Base-by-base conservation (phyloP, 148 eudicot genomes). In the Diospyros lotus region DNA sequence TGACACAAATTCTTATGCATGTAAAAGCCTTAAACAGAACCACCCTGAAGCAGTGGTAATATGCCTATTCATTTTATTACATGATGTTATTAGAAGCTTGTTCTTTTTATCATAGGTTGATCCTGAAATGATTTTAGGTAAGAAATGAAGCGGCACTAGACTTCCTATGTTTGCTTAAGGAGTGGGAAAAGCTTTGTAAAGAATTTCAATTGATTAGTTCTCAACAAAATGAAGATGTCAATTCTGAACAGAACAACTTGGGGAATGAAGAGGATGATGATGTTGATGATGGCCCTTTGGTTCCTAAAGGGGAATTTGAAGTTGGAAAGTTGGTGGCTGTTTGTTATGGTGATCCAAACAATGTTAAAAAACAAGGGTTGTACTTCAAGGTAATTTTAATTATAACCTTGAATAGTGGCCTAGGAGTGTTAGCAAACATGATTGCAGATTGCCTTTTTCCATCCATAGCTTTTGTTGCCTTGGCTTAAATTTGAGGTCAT, bases 121-220 rank as follows among this genome's bases (percentile, higher is more conserved):
- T 50, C 71, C 4, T 43, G 39, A 73, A 28, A 46, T 73, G 68
- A 39, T 73, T 38, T 3, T 42, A 82, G 87, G 87, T 84, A 10
- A 69, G 87, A 72, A 81, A 77, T 71, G 87, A 81, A 71, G 44
- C 68, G 9, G 87, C 83, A 0, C 85, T 79, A 41, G 83, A 84
- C 58, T 81, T 79, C 38, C 64, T 84, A 3, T 17, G 9, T 39
- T 69, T 84, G 55, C 8, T 84, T 15, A 84, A 66, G 72, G 84
- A 81, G 66, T 84, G 87, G 87, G 64, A 76, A 54, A 73, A 69
- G 0, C 80, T 84, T 2, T 81, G 87, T 58, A 68, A 66, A 52
- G 74, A 78, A 40, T 69, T 42, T 75, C 63, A 14, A 42, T 62
- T 77, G 65, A 10, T 77, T 44, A 51, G 74, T 55, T 38, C 73